Base-by-base conservation (phyloP, 495 filamentous ascomycete genomes). In the Talaromyces adpressus region DNA sequence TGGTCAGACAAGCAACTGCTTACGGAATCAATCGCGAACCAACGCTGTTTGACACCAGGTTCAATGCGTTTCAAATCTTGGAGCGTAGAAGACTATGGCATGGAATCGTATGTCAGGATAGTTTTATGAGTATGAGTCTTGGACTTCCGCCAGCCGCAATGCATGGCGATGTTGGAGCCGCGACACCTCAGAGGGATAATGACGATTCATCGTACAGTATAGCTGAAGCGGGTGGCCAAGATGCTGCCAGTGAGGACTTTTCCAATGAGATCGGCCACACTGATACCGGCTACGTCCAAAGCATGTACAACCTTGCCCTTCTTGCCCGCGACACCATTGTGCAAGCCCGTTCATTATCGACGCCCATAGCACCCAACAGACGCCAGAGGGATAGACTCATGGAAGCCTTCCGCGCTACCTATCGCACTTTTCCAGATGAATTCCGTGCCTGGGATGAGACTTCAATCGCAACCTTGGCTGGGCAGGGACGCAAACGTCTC, bases 21-120 rank as follows among this genome's bases (percentile, higher is more conserved):
- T 85, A 90, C 82, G 87, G 88, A n/a, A 69, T 91, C 25, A 87
- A 91, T 65, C 83, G 88, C 7, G 87, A 91, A 64, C 88, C 88
- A 4, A 88, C 89, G 61, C 84, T 89, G 64, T 82, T 89, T 23
- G 75, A 75, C 16, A 87, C 86, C 0, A 75, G 81, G 22, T 84
- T 85, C 1, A 79, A 74, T 9, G 71, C 75, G 5, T 84, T 85
- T 62, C 87, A 90, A 59, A 90, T 88, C 67, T 85, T 90, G 66
- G 82, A 88, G 64, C 79, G 88, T 14, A 79, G 87, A 32, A 90
- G 89, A 69, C 75, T 91, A 0, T 91, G 88, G 88, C 87, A 90
- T 69, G 87, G 88, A 4, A 85, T 91, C 12, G 74, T 90, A 9
- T 80, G 90, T 16, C 88, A 91, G 71, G 88, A 91, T 69, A 91